Evolutionary conservation across 768 basidiomycete species (phyloP).

Genomic region (Hygrophoropsis aurantiaca): DNA sequence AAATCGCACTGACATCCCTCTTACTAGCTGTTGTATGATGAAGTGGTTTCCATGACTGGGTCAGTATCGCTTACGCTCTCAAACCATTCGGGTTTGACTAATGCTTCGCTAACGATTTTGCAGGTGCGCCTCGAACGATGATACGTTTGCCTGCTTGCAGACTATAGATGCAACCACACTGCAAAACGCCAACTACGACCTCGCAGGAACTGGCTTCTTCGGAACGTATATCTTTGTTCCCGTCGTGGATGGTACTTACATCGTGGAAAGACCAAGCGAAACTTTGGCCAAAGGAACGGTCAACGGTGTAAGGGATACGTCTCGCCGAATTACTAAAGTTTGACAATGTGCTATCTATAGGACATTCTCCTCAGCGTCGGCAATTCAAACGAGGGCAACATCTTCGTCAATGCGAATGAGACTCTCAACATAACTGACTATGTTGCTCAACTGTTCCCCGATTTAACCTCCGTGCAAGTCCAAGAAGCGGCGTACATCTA

Average conservation of each 20-base stretch:
- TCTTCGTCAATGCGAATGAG: constrained; percentile 35
- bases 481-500: constrained; percentile 27
- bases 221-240: constrained; percentile 33
- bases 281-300: constrained; percentile 24
- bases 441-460: constrained; percentile 39
- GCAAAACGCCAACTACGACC: constrained; percentile 22
- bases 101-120: neutral
- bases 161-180: constrained; percentile 17
- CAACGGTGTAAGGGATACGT: constrained; percentile 38
- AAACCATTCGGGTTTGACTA: too few species aligned
- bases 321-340: too few species aligned
- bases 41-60: too few species aligned
- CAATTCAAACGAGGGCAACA: constrained; percentile 34
- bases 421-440: constrained; percentile 28
- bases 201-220: constrained; percentile 25
- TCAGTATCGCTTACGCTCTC: too few species aligned
- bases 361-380: constrained; percentile 34
- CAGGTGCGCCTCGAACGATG: constrained; percentile 20
- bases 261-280: constrained; percentile 30
- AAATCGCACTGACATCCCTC: too few species aligned
- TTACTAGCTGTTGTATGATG: neutral
- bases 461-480: constrained; percentile 26
- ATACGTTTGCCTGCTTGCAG: constrained; percentile 27
- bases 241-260: constrained; percentile 36
- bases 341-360: constrained; percentile 14